Evolutionary conservation across 164 flowering plant genomes (phyloP).

Genomic region (Echeveria elegans): DNA sequence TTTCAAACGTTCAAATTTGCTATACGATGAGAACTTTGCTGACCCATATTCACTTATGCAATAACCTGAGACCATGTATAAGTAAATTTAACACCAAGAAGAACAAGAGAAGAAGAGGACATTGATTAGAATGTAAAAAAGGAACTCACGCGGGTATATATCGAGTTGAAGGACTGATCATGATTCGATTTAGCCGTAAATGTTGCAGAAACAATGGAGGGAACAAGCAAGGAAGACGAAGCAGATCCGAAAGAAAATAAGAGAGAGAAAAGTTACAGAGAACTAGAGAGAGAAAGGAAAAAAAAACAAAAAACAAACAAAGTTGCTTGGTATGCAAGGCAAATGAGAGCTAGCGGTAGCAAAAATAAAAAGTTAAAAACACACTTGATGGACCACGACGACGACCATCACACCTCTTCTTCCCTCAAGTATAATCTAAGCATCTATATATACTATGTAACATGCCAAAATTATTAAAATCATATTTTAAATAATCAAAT

Average conservation of each 20-base stretch:
- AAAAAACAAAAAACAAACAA: neutral
- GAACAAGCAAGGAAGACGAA: constrained; percentile 23
- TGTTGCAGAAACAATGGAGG: constrained; percentile 33
- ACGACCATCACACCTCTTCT: constrained; percentile 8
- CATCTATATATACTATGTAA: neutral
- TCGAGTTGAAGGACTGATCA: constrained; percentile 62
- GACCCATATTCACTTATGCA: too few species aligned
- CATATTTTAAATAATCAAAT: neutral
- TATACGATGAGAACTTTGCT: too few species aligned
- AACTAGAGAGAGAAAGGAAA: neutral
- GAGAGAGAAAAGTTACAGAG: too few species aligned
- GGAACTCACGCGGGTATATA: constrained; percentile 78
- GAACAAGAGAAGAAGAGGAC: constrained; percentile 2
- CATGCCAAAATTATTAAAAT: neutral
- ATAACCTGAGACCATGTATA: constrained; percentile 8
- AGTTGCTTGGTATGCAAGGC: constrained; percentile 90
- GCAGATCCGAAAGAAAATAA: constrained; percentile 26
- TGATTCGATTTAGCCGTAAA: constrained; percentile 70
- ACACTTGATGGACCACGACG: constrained; percentile 76
- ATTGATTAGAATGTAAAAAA: constrained; percentile 26
- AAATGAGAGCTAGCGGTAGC: constrained; percentile 25
- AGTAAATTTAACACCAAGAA: neutral
- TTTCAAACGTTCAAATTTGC: too few species aligned
- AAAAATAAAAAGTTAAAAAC: constrained; percentile 24
- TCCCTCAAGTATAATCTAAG: neutral